phyloP scores from a whole-genome alignment of 176 grass and related monocot species.

The Neostapfia colusana region DNA sequence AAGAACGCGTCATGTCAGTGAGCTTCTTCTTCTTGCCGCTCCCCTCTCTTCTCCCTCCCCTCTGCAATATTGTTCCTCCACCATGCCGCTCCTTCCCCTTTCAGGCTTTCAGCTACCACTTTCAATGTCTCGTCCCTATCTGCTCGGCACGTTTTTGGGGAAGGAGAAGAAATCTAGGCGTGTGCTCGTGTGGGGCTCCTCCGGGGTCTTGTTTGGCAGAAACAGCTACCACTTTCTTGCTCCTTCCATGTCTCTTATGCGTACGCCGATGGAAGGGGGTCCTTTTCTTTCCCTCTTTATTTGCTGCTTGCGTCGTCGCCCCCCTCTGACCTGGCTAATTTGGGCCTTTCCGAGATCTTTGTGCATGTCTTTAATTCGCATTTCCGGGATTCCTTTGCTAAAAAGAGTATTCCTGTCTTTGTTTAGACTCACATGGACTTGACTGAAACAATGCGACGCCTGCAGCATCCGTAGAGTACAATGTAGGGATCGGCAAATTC shows the following conservation, averaged over 20 bases:
- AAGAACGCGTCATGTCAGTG: slow-evolving; percentile 62
- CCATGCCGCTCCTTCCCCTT: neutral
- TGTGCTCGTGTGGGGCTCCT: neutral
- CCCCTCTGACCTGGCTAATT: slow-evolving; percentile 25
- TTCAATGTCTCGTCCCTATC: neutral
- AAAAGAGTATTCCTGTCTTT: neutral
- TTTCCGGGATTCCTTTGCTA: slow-evolving; percentile 47
- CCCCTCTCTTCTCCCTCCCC: neutral
- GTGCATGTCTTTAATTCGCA: slow-evolving; percentile 26
- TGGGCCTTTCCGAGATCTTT: slow-evolving; percentile 28
- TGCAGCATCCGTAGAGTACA: neutral
- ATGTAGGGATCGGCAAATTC: neutral
- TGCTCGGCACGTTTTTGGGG: neutral
- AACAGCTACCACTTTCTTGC: neutral
- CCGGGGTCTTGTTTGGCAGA: neutral
- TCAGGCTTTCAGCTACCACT: neutral
- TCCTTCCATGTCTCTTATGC: neutral
- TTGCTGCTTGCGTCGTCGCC: slow-evolving; percentile 2
- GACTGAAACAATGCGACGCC: neutral
- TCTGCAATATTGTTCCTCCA: neutral
- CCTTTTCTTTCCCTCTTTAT: slow-evolving; percentile 26
- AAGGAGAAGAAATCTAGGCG: neutral
- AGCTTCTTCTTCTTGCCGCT: neutral
- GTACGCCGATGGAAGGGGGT: neutral
- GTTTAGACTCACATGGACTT: neutral